These are phyloP conservation scores for Nothopassalora personata DNA, from an alignment of 2,329 filamentous ascomycete genomes.

Conservation along the genomic window DNA sequence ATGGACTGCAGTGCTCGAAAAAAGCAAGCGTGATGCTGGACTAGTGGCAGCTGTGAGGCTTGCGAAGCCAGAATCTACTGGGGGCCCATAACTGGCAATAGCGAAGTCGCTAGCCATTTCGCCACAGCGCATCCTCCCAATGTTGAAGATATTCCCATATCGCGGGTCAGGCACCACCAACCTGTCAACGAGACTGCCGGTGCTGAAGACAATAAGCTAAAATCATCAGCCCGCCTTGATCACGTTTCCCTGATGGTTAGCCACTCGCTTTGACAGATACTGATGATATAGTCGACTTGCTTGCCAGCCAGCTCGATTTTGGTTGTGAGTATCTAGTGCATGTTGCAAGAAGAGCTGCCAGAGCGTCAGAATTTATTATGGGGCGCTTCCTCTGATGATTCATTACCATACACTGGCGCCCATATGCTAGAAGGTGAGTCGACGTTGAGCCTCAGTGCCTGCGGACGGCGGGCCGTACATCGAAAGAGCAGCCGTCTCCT, in stretches of 20 bases:
- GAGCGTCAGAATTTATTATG: not conserved
- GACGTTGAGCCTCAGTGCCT: not conserved
- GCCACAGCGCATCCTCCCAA: not conserved
- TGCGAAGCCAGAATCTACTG: not conserved
- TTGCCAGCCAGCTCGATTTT: too few species aligned
- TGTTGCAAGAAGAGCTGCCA: too few species aligned
- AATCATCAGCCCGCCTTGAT: not conserved
- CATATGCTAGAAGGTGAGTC: not conserved
- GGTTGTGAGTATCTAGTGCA: too few species aligned
- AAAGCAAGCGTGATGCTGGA: slow-evolving; percentile 4
- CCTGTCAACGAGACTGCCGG: slow-evolving; percentile 1
- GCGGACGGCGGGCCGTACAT: not conserved
- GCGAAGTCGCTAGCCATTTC: not conserved
- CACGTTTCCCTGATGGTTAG: too few species aligned
- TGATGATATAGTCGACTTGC: too few species aligned
- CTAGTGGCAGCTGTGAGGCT: slow-evolving; percentile 1
- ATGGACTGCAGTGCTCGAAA: not conserved
- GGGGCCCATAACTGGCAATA: not conserved
- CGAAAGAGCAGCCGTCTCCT: not conserved
- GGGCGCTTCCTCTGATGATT: not conserved
- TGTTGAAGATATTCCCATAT: not conserved
- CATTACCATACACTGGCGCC: not conserved
- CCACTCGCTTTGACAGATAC: too few species aligned
- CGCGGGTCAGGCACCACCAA: not conserved
- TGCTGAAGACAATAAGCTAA: not conserved